phyloP scores from a whole-genome alignment of 805 yeast genomes.

The Kregervanrija pseudodelftensis region DNA sequence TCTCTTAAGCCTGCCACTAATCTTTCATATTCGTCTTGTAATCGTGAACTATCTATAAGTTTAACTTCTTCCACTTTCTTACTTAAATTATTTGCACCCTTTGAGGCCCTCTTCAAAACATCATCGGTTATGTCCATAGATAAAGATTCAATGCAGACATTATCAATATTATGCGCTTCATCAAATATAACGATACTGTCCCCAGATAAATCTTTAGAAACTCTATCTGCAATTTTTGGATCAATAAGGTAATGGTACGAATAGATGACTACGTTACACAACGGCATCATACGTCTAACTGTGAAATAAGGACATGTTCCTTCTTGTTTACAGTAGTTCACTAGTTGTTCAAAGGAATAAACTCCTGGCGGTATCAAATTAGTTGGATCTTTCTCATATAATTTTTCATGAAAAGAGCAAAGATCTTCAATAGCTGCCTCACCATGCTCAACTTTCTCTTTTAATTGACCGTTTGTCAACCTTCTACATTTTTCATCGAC shows the following conservation, averaged over 20 bases:
- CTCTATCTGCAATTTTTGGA: conserved; percentile 95
- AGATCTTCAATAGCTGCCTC: conserved; percentile 50
- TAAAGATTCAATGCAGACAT: conserved; percentile 94
- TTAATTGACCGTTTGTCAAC: conserved; percentile 86
- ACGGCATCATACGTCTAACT: conserved; percentile 94
- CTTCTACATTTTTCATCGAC: conserved; percentile 97
- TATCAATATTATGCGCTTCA: conserved; percentile 98
- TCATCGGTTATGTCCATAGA: conserved; percentile 91
- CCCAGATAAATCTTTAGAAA: conserved; percentile 82
- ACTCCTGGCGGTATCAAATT: conserved; percentile 89
- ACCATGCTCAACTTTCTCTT: conserved; percentile 54
- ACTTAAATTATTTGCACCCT: conserved; percentile 77
- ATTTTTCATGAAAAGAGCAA: conserved; percentile 87
- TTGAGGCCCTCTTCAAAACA: conserved; percentile 73
- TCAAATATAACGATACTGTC: conserved; percentile 94
- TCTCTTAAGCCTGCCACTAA: conserved; percentile 85
- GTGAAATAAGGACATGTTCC: conserved; percentile 95
- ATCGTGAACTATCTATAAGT: conserved; percentile 68
- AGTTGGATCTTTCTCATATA: conserved; percentile 80
- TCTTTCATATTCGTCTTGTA: conserved; percentile 86
- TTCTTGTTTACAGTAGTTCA: conserved; percentile 66
- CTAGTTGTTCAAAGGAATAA: conserved; percentile 81
- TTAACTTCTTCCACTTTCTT: conserved; percentile 81
- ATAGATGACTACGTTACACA: conserved; percentile 89
- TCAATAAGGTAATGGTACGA: conserved; percentile 94